Conservation (phyloP, 768 basidiomycete genomes). For the Russula abietina region DNA sequence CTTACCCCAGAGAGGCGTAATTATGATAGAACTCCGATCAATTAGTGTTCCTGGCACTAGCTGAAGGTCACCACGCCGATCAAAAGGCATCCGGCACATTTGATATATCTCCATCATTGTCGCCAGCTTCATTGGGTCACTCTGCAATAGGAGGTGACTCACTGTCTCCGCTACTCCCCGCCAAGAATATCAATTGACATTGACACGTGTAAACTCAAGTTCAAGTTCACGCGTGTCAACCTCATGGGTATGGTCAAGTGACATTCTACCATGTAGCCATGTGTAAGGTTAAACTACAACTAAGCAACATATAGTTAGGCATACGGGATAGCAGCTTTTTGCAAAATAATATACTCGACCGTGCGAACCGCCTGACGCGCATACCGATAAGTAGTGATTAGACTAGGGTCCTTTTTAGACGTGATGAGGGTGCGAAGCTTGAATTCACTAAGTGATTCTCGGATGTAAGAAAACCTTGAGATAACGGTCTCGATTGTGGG, state of each 20-base stretch:
- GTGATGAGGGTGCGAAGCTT: constrained; percentile 32
- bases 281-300: background rate
- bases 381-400: constrained; percentile 5
- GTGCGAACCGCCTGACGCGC: constrained; percentile 4
- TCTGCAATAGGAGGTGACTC: too few species aligned
- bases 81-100: too few species aligned
- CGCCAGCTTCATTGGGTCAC: too few species aligned
- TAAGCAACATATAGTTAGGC: background rate
- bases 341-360: background rate
- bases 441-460: constrained; percentile 23
- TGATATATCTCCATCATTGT: too few species aligned
- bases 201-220: background rate
- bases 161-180: too few species aligned
- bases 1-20: too few species aligned
- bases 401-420: background rate
- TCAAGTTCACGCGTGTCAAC: background rate
- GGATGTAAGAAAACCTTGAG: constrained; percentile 28
- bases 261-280: background rate
- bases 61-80: too few species aligned
- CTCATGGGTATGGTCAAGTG: background rate
- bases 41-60: too few species aligned
- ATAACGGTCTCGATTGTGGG: constrained; percentile 32
- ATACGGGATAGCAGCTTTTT: constrained; percentile 5
- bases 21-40: too few species aligned
- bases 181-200: background rate